These are phyloP conservation scores for Anthoceros angustus DNA, from an alignment of 225 moss, liverwort and hornwort species.

Conservation along the genomic window DNA sequence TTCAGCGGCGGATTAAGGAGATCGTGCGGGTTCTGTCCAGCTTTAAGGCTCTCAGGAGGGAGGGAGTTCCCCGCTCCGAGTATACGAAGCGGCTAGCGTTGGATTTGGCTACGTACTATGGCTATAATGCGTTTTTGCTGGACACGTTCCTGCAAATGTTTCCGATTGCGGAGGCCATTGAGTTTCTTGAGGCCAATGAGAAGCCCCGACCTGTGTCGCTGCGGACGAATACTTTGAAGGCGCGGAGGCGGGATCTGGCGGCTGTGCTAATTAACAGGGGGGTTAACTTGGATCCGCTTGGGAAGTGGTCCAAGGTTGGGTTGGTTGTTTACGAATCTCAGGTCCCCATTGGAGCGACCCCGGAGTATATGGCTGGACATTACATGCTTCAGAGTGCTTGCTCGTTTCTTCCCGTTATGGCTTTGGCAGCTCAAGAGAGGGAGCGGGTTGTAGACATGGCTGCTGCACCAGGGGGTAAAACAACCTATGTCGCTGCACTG, in stretches of 20 bases:
- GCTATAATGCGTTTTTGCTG: conserved; percentile 73
- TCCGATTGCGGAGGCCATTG: conserved; percentile 72
- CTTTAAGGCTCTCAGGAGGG: conserved; percentile 64
- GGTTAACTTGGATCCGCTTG: conserved; percentile 87
- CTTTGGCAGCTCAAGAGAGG: conserved; percentile 90
- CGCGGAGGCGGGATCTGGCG: conserved; percentile 75
- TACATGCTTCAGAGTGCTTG: conserved; percentile 99
- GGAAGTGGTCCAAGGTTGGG: conserved; percentile 98
- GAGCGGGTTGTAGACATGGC: conserved; percentile 88
- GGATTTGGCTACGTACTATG: conserved; percentile 70
- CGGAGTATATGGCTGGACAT: conserved; percentile 98
- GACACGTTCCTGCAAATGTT: conserved; percentile 93
- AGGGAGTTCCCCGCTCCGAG: conserved; percentile 46
- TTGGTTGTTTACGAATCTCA: conserved; percentile 89
- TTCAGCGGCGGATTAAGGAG: conserved; percentile 74
- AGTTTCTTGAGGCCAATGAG: conserved; percentile 82
- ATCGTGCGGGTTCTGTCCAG: conserved; percentile 80
- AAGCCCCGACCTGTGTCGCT: conserved; percentile 84
- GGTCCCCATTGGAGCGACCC: conserved; percentile 95
- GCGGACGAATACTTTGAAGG: conserved; percentile 91
- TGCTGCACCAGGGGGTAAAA: conserved; percentile 96
- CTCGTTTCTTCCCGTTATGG: conserved; percentile 95
- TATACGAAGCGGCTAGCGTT: conserved; percentile 71
- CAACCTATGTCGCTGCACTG: conserved; percentile 80
- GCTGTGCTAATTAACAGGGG: conserved; percentile 91